Base-by-base conservation (phyloP, 192 early-diverging fungal species). In the Backusella luteola region DNA sequence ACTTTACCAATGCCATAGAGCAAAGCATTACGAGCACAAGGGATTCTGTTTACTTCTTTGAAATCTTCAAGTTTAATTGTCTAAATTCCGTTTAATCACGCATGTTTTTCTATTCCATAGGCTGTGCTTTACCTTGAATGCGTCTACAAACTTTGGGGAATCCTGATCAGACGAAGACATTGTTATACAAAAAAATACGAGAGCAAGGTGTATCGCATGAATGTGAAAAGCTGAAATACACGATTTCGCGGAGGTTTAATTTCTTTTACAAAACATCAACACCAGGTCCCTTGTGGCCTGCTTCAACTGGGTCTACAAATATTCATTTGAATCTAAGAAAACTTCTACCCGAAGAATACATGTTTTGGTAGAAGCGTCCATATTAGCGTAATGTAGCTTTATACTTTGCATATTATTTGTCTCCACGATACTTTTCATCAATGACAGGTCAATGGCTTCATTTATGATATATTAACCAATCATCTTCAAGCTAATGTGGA, bases 1-100 rank as follows among this genome's bases (percentile, higher is more conserved):
- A 32, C 70, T 53, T 73, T 77, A 81, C 79, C 80, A 9, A 86
- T 84, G 38, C 85, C 85, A 59, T 84, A 84, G 0, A 86, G 56
- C 23, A 86, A 39, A 41, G 84, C 77, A 44, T 78, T 76, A 59
- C 85, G 81, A 11, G 81, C 81, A 74, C 85, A 86, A 8, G 85
- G 83, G 36, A 84, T 84, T 66, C 84, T 72, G 23, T 68, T 72
- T 6, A 84, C 68, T 59, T 81, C 78, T 75, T 83, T 81, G 35
- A 85, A 81, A 66, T 85, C 84, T 38, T 85, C 77, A 12, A 77
- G 15, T 52, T 72, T 84, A 32, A 85, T 72, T 5, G 78, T 84
- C 84, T 85, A 79, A 23, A 0, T 71, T 71, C 26, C 11, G 26
- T 19, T 32, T 44, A 26, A 14, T 39, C 14, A 44, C 2, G 7